Conservation (phyloP, 148 eudicot genomes). For the Dianthus caryophyllus region DNA sequence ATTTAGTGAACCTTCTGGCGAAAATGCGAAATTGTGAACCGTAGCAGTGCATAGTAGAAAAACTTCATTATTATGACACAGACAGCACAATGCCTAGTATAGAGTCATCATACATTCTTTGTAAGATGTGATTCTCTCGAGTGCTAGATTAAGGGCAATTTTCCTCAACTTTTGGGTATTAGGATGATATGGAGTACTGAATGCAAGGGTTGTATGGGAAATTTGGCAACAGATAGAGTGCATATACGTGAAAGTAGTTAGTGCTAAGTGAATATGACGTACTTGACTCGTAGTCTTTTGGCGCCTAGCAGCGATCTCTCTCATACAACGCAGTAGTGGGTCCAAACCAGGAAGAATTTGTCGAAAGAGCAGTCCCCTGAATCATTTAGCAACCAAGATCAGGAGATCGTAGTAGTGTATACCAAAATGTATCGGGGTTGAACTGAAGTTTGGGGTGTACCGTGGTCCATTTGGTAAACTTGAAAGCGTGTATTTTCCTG, state of each 20-base stretch:
- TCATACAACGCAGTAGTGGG: conserved; percentile 56
- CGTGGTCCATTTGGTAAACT: conserved; percentile 80
- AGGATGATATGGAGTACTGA: too few relatives aligned
- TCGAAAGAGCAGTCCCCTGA: conserved; percentile 68
- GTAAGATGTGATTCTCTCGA: too few relatives aligned
- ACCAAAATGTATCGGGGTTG: not conserved
- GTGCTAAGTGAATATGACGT: conserved; percentile 14
- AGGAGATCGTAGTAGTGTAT: conserved; percentile 1
- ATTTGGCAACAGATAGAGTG: too few relatives aligned
- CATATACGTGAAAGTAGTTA: not conserved
- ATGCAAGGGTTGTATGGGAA: too few relatives aligned
- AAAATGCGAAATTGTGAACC: too few relatives aligned
- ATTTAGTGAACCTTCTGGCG: not conserved
- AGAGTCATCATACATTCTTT: too few relatives aligned
- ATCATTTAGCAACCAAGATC: conserved; percentile 7
- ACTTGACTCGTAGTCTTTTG: conserved; percentile 80
- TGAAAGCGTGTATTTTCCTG: conserved; percentile 75
- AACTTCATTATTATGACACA: not conserved
- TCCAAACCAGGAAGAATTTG: conserved; percentile 89
- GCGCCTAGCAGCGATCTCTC: conserved; percentile 59
- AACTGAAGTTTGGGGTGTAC: conserved; percentile 27
- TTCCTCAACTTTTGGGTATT: too few relatives aligned
- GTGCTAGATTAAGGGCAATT: too few relatives aligned
- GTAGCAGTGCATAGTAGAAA: not conserved
- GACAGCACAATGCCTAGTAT: too few relatives aligned